Percentiles rank a stretch among this genome's conserved stretches.
Evolutionary conservation across 2,329 filamentous ascomycete genomes (phyloP).

Genomic region (Drechmeria coniospora): DNA sequence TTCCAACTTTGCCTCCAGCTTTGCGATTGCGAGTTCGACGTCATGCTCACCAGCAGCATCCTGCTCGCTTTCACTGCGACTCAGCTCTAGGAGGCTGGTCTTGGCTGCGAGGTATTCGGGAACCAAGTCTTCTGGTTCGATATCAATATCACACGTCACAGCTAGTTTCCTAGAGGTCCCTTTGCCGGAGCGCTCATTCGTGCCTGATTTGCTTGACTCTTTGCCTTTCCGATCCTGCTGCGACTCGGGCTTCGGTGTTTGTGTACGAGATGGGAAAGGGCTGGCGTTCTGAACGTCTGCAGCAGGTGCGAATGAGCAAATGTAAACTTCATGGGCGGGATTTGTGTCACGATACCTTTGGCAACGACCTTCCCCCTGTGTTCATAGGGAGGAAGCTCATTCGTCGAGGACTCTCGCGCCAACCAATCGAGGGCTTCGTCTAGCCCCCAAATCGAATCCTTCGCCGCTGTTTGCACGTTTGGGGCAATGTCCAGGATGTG

Average conservation of each 20-base stretch:
- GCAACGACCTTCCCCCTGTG: conserved; percentile 16
- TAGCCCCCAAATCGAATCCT: conserved; percentile 66
- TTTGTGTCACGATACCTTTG: conserved; percentile 19
- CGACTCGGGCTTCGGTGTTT: conserved; percentile 26
- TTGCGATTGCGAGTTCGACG: conserved; percentile 36
- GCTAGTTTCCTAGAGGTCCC: conserved; percentile 23
- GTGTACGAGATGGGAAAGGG: conserved; percentile 32
- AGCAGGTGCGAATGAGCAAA: conserved; percentile 3
- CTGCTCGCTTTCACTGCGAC: conserved; percentile 1
- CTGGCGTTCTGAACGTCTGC: conserved; percentile 34
- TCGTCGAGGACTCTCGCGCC: conserved; percentile 54
- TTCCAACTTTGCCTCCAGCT: conserved; percentile 57
- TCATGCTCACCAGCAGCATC: conserved; percentile 5
- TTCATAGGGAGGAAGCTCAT: conserved; percentile 60
- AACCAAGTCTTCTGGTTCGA: conserved; percentile 60
- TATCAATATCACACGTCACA: conserved; percentile 48
- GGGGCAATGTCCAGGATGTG: conserved; percentile 53
- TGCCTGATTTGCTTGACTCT: conserved; percentile 9
- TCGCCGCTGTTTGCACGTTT: conserved; percentile 38
- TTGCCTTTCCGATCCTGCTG: conserved; percentile 17
- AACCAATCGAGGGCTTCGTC: conserved; percentile 85
- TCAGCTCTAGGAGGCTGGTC: conserved; percentile 44
- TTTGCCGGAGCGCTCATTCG: conserved; percentile 11
- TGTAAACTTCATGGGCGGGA: not conserved
- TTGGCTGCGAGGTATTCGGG: conserved; percentile 67